Conservation (phyloP, 768 basidiomycete species). For the Neoboletus brunneissimus region DNA sequence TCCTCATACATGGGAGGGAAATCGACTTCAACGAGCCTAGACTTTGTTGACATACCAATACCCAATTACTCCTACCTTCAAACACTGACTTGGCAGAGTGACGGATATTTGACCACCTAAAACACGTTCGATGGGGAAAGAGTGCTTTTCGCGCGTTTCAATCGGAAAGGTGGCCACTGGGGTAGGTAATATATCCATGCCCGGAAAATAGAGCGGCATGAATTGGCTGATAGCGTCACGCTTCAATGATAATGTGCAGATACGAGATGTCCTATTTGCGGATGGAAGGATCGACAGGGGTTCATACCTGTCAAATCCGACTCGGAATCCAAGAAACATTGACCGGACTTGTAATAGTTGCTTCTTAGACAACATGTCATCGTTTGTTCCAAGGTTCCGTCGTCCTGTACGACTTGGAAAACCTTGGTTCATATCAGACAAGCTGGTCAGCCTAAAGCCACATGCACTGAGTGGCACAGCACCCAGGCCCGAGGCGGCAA, state of each 20-base stretch:
- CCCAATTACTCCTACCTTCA: background rate
- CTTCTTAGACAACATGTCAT: background rate
- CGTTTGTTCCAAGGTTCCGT: background rate
- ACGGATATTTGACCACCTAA: background rate
- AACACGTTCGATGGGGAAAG: background rate
- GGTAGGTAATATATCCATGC: background rate
- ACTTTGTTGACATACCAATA: background rate
- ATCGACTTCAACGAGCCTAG: background rate
- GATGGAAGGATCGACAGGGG: background rate
- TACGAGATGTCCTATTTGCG: background rate
- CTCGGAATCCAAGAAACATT: background rate
- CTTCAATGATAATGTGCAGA: background rate
- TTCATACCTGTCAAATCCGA: background rate
- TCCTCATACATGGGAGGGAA: background rate
- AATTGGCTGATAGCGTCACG: background rate
- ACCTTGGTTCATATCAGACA: background rate
- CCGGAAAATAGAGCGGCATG: background rate
- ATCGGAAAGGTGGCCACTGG: background rate
- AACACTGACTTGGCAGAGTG: background rate
- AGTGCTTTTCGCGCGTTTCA: background rate
- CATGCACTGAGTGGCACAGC: too few relatives aligned
- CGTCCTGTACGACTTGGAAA: background rate
- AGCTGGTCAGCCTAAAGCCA: background rate
- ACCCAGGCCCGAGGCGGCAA: background rate
- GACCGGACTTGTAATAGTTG: background rate